Evolutionary conservation across 2,329 filamentous ascomycete species (phyloP), one percentile per base, ranked within the genome.

Genomic region (Colletotrichum graminicola): DNA sequence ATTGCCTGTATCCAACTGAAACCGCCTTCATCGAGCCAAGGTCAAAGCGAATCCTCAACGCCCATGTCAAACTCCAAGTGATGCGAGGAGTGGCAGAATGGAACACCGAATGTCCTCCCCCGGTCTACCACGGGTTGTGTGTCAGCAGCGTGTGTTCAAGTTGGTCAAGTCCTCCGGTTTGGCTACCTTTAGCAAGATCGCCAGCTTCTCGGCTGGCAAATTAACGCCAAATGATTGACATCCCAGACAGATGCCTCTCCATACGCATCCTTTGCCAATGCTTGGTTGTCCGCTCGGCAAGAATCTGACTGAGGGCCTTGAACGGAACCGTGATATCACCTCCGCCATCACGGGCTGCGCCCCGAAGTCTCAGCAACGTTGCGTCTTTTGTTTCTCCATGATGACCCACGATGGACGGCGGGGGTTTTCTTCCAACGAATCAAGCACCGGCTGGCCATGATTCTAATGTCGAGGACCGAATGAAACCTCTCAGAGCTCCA

Each of bases 111-210:
- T 41, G 21, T 12, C 29, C 26, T 26, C 12, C 34, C 14, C 56
- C 18, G 39, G 32, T 29, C 39, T 69, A 93, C 94, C 7, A 84
- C 29, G 41, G 56, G 21, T 32, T 41, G n/a, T 63, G 26, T 43
- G 66, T 65, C 66, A 59, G 60, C 45, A 45, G 60, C 61, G 23
- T 16, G 36, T 29, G 36, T 51, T 43, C 36, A 34, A 18, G 26
- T 52, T 64, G 62, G 29, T 8, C 51, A 45, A 39, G 8, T 29
- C 32, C 55, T 47, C 29, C 43, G 43, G 26, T 54, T 51, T 59
- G 51, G 32, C 39, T 11, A 14, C 60, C 36, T n/a, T 59, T 54
- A 45, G 47, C 45, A 21, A 26, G 45, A 51, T 45, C 43, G 34
- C 18, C 59, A 43, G 26, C 23, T 18, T 18, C 66, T 68, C 60